Evolutionary conservation across 1,284 basidiomycete species (phyloP), one percentile per base, ranked within the genome.

Genomic region (Cutaneotrichosporon cutaneum): DNA sequence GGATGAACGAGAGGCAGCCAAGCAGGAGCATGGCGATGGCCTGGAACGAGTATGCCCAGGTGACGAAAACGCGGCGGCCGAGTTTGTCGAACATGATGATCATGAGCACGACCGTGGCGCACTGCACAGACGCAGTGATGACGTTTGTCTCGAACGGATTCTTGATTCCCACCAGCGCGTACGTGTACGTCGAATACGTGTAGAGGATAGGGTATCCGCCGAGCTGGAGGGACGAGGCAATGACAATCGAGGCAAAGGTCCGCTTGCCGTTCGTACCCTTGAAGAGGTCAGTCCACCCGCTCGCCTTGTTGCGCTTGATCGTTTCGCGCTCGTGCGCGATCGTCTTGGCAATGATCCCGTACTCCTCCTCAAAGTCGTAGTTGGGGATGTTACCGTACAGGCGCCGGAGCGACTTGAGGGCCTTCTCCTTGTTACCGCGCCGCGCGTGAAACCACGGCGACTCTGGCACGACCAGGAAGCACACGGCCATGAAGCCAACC

Each of bases 361-460:
- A 72, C 59, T 73, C 67, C 30, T 69, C 67, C 24, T 73, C 70
- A 39, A 63, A 65, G 59, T 73, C 64, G 67, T 72, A 73, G 1
- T 65, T 68, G 21, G 60, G 51, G 39, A 72, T 62, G 39, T 63
- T 63, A 4, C 68, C 68, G 54, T 71, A 70, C 8, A 73, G 67
- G 22, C 55, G 48, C 21, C 56, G 50, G 22, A 70, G 53, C 1
- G 47, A 22, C 59, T 67, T 68, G 42, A 67, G 32, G 2, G 65
- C 64, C 18, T 32, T 57, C 33, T 65, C 67, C 32, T 66, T 60
- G 56, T 68, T 58, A 18, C 63, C 67, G n/a, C 39, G 45, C 33
- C 63, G 54, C 24, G 69, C 69, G 52, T 63, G 47, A 60, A 59
- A 66, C 63, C 61, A 65, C 0, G 64, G 64, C 30, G 60, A 62